phyloP scores from a whole-genome alignment of 2,329 filamentous ascomycete genomes.

The Colletotrichum brevisporum region DNA sequence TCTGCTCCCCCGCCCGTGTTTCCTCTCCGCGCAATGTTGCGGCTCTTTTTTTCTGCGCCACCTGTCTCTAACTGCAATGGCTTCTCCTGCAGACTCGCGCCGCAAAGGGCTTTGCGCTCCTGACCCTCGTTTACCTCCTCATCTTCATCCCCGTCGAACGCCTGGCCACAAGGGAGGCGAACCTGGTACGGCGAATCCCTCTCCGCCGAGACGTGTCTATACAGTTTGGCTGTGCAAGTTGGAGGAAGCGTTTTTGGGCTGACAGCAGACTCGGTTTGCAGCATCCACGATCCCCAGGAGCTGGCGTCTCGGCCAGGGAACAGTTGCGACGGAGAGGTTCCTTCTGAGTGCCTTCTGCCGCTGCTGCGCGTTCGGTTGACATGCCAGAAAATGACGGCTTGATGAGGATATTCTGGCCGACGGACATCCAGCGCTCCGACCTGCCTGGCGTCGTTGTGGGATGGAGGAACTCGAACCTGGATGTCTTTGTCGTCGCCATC shows the following conservation, averaged over 20 bases:
- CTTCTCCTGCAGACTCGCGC: slow-evolving; percentile 76
- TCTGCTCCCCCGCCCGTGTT: background rate
- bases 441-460: slow-evolving; percentile 90
- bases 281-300: slow-evolving; percentile 85
- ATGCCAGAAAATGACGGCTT: slow-evolving; percentile 86
- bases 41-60: slow-evolving; percentile 29
- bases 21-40: background rate
- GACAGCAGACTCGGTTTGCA: slow-evolving; percentile 53
- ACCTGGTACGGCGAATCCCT: slow-evolving; percentile 73
- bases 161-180: slow-evolving; percentile 84
- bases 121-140: slow-evolving; percentile 88
- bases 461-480: slow-evolving; percentile 93
- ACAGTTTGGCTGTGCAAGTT: slow-evolving; percentile 34
- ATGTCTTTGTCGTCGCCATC: slow-evolving; percentile 91
- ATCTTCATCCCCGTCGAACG: slow-evolving; percentile 88
- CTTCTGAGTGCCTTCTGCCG: slow-evolving; percentile 72
- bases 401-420: slow-evolving; percentile 99
- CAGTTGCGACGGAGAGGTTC: slow-evolving; percentile 94
- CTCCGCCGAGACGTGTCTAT: slow-evolving; percentile 33
- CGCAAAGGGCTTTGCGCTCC: slow-evolving; percentile 84
- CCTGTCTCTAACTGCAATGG: slow-evolving; percentile 22
- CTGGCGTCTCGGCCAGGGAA: slow-evolving; percentile 93
- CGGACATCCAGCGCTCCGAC: slow-evolving; percentile 81
- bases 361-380: slow-evolving; percentile 57
- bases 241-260: slow-evolving; percentile 44